Percentiles rank a stretch among this genome's conserved stretches.
Evolutionary conservation across 2,329 filamentous ascomycete species (phyloP).

Genomic region (Ceratocystis cubensis): DNA sequence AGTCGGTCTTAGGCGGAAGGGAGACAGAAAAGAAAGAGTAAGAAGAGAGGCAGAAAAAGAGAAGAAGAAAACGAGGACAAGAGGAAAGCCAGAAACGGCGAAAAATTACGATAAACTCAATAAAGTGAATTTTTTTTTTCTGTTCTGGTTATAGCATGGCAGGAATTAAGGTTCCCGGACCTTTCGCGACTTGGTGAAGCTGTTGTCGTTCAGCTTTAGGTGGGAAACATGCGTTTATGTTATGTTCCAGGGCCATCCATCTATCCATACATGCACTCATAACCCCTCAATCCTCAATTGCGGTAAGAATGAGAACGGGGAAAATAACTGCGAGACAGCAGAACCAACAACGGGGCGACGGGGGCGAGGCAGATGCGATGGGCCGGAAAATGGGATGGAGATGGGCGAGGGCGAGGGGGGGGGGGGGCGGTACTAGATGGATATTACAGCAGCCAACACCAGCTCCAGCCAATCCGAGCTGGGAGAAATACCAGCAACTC

Average conservation of each 20-base stretch:
- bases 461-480: no score
- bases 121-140: not conserved
- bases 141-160: not conserved
- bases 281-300: not conserved
- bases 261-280: not conserved
- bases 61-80: not conserved
- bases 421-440: no score
- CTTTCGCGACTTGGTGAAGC: not conserved
- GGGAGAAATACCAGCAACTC: no score
- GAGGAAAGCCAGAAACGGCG: not conserved
- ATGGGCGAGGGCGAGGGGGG: no score
- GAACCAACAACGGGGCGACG: no score
- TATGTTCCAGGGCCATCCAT: not conserved
- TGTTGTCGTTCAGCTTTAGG: not conserved
- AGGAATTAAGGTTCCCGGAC: conserved; percentile 7
- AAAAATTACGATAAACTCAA: conserved; percentile 1
- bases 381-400: no score
- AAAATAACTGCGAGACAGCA: no score
- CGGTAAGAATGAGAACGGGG: no score
- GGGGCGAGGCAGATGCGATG: no score
- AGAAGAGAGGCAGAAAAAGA: not conserved
- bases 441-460: no score
- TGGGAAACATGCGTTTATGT: not conserved
- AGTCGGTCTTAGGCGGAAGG: not conserved
- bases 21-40: not conserved